Conservation (phyloP, 2,329 filamentous ascomycete species). For the Mollisiaceae sp. region DNA sequence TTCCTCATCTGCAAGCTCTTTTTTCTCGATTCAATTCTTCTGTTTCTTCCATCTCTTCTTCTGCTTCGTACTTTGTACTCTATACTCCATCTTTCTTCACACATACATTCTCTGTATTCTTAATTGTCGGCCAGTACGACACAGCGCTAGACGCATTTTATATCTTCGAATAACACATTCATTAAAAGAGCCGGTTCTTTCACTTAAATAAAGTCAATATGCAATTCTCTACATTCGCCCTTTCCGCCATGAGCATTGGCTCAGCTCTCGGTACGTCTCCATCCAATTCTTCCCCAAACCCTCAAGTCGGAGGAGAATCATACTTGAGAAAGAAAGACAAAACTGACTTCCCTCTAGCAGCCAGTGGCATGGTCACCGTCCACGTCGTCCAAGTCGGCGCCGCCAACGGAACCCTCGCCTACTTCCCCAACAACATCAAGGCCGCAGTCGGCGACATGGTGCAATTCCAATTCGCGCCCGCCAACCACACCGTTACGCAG, state of each 20-base stretch:
- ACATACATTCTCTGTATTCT: constrained; percentile 15
- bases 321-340: neutral
- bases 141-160: constrained; percentile 41
- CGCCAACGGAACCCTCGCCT: constrained; percentile 56
- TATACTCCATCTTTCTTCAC: constrained; percentile 18
- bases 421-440: constrained; percentile 68
- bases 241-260: constrained; percentile 40
- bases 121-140: constrained; percentile 44
- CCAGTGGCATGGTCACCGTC: constrained; percentile 44
- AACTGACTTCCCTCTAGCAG: constrained; percentile 14
- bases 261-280: constrained; percentile 38
- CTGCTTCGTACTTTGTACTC: neutral
- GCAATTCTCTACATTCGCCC: constrained; percentile 40
- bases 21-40: constrained; percentile 15
- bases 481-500: constrained; percentile 82
- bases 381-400: constrained; percentile 70
- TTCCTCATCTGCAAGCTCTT: constrained; percentile 13
- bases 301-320: too few species aligned
- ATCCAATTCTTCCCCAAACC: neutral
- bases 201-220: constrained; percentile 36
- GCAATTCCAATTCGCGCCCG: constrained; percentile 69
- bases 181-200: constrained; percentile 32
- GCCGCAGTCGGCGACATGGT: constrained; percentile 67
- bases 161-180: constrained; percentile 29
- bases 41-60: constrained; percentile 12